Percentiles rank a stretch among this genome's conserved stretches.
phyloP scores from a whole-genome alignment of 1,284 basidiomycete genomes.

The Naganishia albida region DNA sequence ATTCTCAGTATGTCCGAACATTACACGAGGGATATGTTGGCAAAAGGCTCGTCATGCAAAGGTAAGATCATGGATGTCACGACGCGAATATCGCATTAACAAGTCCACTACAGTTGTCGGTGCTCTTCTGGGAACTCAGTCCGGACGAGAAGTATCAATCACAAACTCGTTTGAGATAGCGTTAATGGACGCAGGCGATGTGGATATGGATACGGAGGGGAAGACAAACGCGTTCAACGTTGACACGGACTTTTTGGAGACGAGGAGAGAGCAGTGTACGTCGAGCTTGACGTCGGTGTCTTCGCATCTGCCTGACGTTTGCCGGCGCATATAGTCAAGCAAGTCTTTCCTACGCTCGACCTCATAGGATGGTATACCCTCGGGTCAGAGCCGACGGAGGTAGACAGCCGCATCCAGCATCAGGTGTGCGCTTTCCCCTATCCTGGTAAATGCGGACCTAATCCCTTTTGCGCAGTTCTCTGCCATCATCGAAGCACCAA shows the following conservation, averaged over 20 bases:
- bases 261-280: slow-evolving; percentile 86
- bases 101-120: slow-evolving; percentile 72
- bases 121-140: slow-evolving; percentile 89
- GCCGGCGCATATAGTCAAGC: slow-evolving; percentile 70
- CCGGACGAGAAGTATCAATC: slow-evolving; percentile 90
- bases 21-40: slow-evolving; percentile 76
- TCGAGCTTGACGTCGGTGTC: slow-evolving; percentile 19
- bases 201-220: slow-evolving; percentile 36
- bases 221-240: slow-evolving; percentile 56
- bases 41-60: slow-evolving; percentile 64
- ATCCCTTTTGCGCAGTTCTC: slow-evolving; percentile 60
- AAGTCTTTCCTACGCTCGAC: slow-evolving; percentile 94
- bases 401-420: slow-evolving; percentile 79
- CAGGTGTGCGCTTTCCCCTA: slow-evolving; percentile 63
- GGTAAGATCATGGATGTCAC: slow-evolving; percentile 60
- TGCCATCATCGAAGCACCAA: slow-evolving; percentile 56
- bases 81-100: not conserved
- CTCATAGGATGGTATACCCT: slow-evolving; percentile 97
- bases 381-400: slow-evolving; percentile 66
- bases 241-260: slow-evolving; percentile 77
- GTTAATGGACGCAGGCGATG: slow-evolving; percentile 33
- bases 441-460: slow-evolving; percentile 68
- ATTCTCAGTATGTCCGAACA: slow-evolving; percentile 97
- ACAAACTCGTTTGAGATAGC: slow-evolving; percentile 94
- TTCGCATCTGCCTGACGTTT: not conserved